These are phyloP conservation scores for Haplographium delicatum DNA, from an alignment of 495 filamentous ascomycete genomes.

Conservation along the genomic window DNA sequence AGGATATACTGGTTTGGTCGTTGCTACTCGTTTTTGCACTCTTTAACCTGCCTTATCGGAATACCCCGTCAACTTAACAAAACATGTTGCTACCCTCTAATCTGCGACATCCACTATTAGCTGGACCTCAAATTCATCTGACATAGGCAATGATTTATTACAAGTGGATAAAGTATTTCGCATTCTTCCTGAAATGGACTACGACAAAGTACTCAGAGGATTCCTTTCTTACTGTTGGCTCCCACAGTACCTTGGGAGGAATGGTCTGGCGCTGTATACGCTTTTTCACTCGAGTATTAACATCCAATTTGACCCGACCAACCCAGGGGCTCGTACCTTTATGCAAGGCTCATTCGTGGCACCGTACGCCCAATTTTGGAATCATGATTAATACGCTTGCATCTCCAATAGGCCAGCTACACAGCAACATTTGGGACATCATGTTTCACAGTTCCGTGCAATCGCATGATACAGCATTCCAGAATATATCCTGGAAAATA, in stretches of 20 bases:
- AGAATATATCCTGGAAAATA: conserved; percentile 3
- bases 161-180: not conserved
- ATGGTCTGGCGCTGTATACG: not conserved
- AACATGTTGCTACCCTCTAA: not conserved
- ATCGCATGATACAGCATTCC: conserved; percentile 3
- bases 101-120: not conserved
- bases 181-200: not conserved
- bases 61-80: not conserved
- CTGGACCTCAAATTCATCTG: not conserved
- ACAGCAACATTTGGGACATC: not conserved
- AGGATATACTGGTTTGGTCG: not conserved
- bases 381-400: not conserved
- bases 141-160: not conserved
- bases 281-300: not conserved
- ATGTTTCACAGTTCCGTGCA: not conserved
- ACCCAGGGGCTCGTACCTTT: not conserved
- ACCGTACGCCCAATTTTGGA: not conserved
- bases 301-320: not conserved
- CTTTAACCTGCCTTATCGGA: not conserved
- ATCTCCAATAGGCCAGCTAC: not conserved
- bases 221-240: no score
- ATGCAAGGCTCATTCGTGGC: not conserved
- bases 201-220: no score
- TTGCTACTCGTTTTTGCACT: not conserved
- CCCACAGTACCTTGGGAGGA: not conserved